Conservation (phyloP, 768 basidiomycete genomes). For the Collybiopsis confluens region DNA sequence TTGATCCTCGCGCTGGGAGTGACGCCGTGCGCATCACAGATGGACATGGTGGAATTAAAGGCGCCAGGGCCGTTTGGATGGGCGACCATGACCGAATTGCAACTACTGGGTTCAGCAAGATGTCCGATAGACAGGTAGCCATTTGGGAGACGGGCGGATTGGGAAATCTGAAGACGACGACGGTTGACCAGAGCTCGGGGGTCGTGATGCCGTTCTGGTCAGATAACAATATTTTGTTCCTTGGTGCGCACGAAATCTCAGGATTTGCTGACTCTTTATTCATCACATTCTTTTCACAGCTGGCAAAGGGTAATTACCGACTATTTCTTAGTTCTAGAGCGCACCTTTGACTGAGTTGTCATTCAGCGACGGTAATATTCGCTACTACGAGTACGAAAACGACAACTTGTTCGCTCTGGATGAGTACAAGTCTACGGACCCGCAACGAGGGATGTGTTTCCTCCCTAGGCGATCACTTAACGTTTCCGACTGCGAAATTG, state of each 20-base stretch:
- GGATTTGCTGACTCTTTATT: neutral
- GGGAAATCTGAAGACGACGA: constrained; percentile 69
- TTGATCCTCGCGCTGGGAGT: constrained; percentile 80
- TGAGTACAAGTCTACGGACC: constrained; percentile 87
- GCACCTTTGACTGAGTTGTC: constrained; percentile 8
- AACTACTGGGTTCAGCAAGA: constrained; percentile 95
- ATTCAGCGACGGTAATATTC: constrained; percentile 87
- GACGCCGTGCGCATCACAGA: constrained; percentile 83
- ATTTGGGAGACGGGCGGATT: constrained; percentile 87
- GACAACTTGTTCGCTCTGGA: constrained; percentile 73
- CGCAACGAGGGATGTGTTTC: constrained; percentile 97
- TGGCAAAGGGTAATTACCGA: constrained; percentile 74
- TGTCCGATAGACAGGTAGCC: constrained; percentile 88
- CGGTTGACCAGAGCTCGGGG: constrained; percentile 86
- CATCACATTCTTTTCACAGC: constrained; percentile 36
- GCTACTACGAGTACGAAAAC: constrained; percentile 94
- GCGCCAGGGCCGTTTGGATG: constrained; percentile 85
- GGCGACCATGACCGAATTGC: constrained; percentile 85
- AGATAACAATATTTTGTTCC: constrained; percentile 88
- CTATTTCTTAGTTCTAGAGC: neutral
- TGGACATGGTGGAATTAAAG: constrained; percentile 92
- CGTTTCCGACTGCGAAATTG: constrained; percentile 91
- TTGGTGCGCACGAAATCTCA: constrained; percentile 40
- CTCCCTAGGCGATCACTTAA: constrained; percentile 87
- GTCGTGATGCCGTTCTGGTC: constrained; percentile 98